Conservation (phyloP, 345 rosid species). For the Euphorbia lathyris region DNA sequence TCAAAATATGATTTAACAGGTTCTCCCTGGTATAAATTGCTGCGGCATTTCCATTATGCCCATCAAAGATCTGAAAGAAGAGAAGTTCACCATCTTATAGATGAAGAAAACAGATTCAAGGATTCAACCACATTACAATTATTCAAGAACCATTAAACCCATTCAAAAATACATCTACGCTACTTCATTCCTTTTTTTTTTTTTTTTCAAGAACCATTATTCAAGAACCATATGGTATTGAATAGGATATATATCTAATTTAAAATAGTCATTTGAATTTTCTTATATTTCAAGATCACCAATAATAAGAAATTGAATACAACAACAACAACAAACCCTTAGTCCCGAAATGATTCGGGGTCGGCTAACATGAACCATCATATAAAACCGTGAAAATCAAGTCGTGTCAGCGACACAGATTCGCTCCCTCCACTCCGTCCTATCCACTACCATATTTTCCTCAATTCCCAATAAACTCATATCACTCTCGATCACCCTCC, state of each 20-base stretch:
- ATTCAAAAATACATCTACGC: neutral
- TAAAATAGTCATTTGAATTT: neutral
- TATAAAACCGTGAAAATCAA: too few species aligned
- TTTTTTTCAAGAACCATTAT: too few species aligned
- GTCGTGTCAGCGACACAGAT: too few species aligned
- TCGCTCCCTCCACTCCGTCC: too few species aligned
- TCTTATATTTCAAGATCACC: neutral
- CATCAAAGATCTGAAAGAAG: constrained; percentile 70
- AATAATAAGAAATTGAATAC: neutral
- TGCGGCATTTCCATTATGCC: constrained; percentile 93
- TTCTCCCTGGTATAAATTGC: constrained; percentile 78
- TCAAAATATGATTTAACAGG: constrained; percentile 57
- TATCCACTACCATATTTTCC: too few species aligned
- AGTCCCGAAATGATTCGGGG: too few species aligned
- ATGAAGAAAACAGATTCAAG: constrained; percentile 10
- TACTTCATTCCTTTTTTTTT: neutral
- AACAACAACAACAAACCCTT: too few species aligned
- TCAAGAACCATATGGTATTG: neutral
- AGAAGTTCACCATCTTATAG: neutral
- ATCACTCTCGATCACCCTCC: too few species aligned
- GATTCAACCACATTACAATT: neutral
- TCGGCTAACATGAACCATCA: too few species aligned
- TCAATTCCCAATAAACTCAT: too few species aligned
- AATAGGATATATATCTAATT: neutral
- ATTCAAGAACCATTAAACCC: neutral